phyloP scores from a whole-genome alignment of 2,329 filamentous ascomycete species.

The Macroventuria anomochaeta region DNA sequence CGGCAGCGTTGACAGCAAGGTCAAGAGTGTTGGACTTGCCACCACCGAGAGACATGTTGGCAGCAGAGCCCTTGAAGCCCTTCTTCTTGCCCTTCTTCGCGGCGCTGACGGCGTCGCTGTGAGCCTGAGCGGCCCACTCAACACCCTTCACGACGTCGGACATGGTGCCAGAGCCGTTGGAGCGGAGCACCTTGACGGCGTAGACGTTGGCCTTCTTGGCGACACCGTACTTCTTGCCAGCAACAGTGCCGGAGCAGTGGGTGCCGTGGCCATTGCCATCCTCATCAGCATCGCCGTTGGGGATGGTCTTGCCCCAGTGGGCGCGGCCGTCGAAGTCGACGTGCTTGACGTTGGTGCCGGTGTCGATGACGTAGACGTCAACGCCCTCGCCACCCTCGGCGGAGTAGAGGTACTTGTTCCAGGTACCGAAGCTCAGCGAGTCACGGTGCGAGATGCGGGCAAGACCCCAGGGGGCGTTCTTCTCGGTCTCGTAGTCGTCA shows the following conservation, averaged over 20 bases:
- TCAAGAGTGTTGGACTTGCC: constrained; percentile 95
- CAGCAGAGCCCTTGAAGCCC: constrained; percentile 98
- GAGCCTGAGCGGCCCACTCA: constrained; percentile 85
- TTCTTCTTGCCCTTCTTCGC: constrained; percentile 90
- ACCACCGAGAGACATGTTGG: constrained; percentile 99
- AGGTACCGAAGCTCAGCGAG: constrained; percentile 83
- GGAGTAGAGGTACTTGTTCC: constrained; percentile 98
- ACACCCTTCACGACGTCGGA: constrained; percentile 98
- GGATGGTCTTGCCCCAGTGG: constrained; percentile 96
- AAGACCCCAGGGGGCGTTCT: constrained; percentile 97
- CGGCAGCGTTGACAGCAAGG: constrained; percentile 90
- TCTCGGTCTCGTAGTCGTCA: constrained; percentile 70
- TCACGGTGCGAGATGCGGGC: constrained; percentile 97
- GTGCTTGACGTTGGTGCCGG: constrained; percentile 90
- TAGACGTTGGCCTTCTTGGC: constrained; percentile 98
- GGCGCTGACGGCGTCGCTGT: constrained; percentile 74
- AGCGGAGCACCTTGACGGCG: constrained; percentile 97
- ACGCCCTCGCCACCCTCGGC: constrained; percentile 93
- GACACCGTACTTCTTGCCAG: constrained; percentile 98
- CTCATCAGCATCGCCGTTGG: constrained; percentile 78
- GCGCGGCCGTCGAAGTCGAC: constrained; percentile 98
- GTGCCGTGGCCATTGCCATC: constrained; percentile 99
- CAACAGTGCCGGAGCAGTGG: constrained; percentile 98
- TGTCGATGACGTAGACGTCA: constrained; percentile 98
- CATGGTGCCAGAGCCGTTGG: constrained; percentile 98